Evolutionary conservation across 805 yeast genomes (phyloP), one percentile per base, ranked within the genome.

Genomic region (Debaryomyces maramus): DNA sequence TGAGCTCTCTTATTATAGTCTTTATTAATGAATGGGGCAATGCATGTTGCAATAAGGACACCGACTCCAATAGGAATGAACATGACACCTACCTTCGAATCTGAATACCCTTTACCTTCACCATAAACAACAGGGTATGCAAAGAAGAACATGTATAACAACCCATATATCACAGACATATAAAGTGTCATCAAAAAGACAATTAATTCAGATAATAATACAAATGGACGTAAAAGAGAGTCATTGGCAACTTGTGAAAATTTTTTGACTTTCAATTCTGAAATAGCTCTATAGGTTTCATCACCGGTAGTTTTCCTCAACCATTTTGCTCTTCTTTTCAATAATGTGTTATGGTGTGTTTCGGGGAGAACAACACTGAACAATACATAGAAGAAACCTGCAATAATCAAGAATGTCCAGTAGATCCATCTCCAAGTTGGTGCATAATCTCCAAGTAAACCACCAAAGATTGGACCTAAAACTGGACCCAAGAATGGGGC

Each of bases 401-500:
- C 69, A 44, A 78, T 64, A 41, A 82, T 81, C 39, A 81, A 60
- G 35, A 73, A 60, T 7, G 82, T 73, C 78, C 85, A 80, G 53
- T 81, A 83, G 27, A 76, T 58, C 88, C 88, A 83, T 63, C 88
- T 72, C 88, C 88, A 83, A 21, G 83, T 78, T 7, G 60, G 45
- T n/a, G 67, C 71, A 45, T 74, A 62, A 52, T 77, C 83, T 36
- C 78, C 81, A 44, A 83, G 65, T 43, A 69, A 73, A 30, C 86
- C 85, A 51, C 85, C 85, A 41, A 80, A 65, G 21, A 81, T 61
- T 8, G 86, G 85, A 36, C 85, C 85, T 55, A 77, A 59, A 37
- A 75, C 79, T 9, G 88, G 88, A 34, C 87, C 88, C 36, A 82
- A 47, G 56, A 81, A 80, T 3, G 88, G 88, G 34, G 88, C 88